These are phyloP conservation scores for Fusarium sacchari DNA, from an alignment of 2,329 filamentous ascomycete genomes.

Conservation along the genomic window DNA sequence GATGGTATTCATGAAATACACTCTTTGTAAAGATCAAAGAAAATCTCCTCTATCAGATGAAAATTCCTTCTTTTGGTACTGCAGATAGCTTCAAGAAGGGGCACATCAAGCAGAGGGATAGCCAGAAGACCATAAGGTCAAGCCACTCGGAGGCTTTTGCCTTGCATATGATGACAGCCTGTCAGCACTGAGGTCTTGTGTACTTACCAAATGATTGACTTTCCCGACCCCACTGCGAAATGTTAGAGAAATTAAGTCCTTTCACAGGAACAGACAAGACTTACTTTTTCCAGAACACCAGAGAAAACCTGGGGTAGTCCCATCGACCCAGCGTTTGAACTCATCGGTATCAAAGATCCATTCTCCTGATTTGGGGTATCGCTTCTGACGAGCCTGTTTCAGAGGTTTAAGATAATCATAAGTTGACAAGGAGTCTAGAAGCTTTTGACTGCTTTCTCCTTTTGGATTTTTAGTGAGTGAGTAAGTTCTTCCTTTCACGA, in stretches of 20 bases:
- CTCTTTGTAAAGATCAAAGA: too few relatives aligned
- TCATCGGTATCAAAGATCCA: constrained; percentile 43
- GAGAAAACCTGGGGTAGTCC: constrained; percentile 12
- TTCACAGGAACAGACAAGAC: not conserved
- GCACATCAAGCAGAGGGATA: too few relatives aligned
- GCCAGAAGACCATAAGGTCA: too few relatives aligned
- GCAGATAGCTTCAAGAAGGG: too few relatives aligned
- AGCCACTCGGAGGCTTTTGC: too few relatives aligned
- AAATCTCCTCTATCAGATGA: too few relatives aligned
- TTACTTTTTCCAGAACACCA: constrained; percentile 49
- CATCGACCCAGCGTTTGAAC: constrained; percentile 40
- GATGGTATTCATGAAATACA: too few relatives aligned
- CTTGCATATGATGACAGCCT: too few relatives aligned
- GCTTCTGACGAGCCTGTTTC: constrained; percentile 44
- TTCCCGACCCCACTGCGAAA: constrained; percentile 42
- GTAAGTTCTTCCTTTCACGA: accelerated
- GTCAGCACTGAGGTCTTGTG: too few relatives aligned
- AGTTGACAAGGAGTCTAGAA: constrained; percentile 44
- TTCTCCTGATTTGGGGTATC: constrained; percentile 39
- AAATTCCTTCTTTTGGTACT: too few relatives aligned
- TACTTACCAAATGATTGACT: constrained; percentile 27
- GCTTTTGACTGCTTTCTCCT: constrained; percentile 29
- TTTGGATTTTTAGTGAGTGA: accelerated
- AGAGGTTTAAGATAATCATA: constrained; percentile 41
- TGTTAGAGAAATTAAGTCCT: accelerated